A percentile compares a stretch with the other conserved stretches of the same genome.
Evolutionary conservation across 148 eudicot species (phyloP).

Genomic region (Cornus suecica): DNA sequence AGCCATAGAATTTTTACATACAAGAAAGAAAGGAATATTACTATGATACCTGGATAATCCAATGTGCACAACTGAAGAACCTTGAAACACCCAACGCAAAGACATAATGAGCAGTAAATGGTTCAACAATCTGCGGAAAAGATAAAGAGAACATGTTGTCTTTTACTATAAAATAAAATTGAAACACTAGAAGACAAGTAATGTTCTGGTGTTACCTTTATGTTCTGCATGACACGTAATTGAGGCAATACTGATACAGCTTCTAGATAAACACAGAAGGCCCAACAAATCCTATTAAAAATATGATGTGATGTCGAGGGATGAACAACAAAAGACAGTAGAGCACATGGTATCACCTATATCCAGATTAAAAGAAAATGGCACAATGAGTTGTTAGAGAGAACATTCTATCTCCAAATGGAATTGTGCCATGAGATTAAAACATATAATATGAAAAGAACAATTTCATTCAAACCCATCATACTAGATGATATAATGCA

Average conservation of each 20-base stretch:
- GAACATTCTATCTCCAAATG: no score
- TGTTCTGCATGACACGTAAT: not conserved
- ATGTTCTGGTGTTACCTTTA: not conserved
- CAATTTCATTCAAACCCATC: no score
- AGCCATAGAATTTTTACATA: no score
- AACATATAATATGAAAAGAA: no score
- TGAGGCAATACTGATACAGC: not conserved
- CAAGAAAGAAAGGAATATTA: not conserved
- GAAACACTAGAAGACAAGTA: not conserved
- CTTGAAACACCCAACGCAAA: conserved; percentile 52
- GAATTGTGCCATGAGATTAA: no score
- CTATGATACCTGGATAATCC: conserved; percentile 42
- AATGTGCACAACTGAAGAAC: conserved; percentile 51
- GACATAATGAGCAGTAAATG: conserved; percentile 54
- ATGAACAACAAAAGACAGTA: not conserved
- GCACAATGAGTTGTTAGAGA: not conserved
- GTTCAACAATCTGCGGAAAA: conserved; percentile 43
- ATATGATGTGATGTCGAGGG: not conserved
- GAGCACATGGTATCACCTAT: not conserved
- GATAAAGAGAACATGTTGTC: not conserved
- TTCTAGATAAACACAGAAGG: not conserved
- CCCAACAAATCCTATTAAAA: not conserved
- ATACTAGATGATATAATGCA: no score
- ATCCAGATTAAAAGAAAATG: not conserved
- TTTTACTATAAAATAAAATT: no score